phyloP scores from a whole-genome alignment of 75 land plant genomes.

The Ceratopteris richardii region DNA sequence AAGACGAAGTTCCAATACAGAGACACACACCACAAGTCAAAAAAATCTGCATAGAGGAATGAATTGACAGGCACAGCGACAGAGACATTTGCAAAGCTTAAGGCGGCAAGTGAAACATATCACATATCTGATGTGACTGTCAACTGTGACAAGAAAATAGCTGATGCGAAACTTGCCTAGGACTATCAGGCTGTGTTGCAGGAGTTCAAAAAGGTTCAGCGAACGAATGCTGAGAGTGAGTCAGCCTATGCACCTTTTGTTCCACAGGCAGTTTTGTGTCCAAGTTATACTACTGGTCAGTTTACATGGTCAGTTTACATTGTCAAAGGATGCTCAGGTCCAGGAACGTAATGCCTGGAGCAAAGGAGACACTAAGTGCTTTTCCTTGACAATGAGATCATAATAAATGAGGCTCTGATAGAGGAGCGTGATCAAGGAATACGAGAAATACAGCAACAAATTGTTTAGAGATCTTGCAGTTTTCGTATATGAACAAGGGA shows the following conservation, averaged over 20 bases:
- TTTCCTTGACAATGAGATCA: conserved; percentile 52
- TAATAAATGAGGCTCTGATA: conserved; percentile 70
- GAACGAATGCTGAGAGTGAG: conserved; percentile 70
- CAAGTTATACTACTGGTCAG: not conserved
- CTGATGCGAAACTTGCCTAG: conserved; percentile 89
- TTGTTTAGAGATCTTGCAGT: conserved; percentile 89
- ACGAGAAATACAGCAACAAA: conserved; percentile 76
- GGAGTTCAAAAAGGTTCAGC: conserved; percentile 73
- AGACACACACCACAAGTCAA: too few species aligned
- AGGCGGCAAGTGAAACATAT: conserved; percentile 42
- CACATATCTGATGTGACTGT: conserved; percentile 25
- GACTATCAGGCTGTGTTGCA: conserved; percentile 76
- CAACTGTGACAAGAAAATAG: conserved; percentile 62
- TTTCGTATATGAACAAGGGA: conserved; percentile 77
- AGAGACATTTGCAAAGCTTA: conserved; percentile 60
- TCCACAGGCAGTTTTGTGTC: too few species aligned
- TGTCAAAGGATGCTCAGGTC: not conserved
- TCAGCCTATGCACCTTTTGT: conserved; percentile 68
- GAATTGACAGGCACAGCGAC: too few species aligned
- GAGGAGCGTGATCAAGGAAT: conserved; percentile 92
- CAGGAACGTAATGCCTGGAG: not conserved
- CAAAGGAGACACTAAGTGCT: conserved; percentile 44
- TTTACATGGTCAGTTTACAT: too few species aligned
- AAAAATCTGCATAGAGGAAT: too few species aligned
- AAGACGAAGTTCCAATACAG: too few species aligned